Evolutionary conservation across 441 rosid species (phyloP), one percentile per base, ranked within the genome.

Genomic region (Erysimum cheiri): DNA sequence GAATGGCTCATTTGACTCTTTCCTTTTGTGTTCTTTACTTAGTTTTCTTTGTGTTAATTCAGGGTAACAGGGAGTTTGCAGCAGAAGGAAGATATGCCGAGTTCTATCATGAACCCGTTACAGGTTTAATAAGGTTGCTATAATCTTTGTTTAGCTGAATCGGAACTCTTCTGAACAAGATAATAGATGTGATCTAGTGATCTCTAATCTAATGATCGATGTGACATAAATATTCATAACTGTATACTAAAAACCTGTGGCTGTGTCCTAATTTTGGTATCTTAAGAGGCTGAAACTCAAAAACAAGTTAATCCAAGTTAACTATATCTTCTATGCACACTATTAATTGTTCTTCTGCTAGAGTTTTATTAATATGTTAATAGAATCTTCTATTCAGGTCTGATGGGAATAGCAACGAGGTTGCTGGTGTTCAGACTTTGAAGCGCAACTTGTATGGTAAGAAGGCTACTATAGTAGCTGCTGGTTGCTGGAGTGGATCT

Each of bases 401-500:
- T 77, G 76, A 70, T 64, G 77, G 76, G 76, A 9, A 19, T 60
- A 36, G 64, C 32, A 81, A 87, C 52, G 85, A 85, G 77, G 84
- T 86, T 67, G 74, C 78, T 78, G 95, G 83, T 74, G 85, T 93
- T 58, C 80, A 60, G 80, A 93, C 97, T 61, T 84, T 79, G 57
- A 87, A 80, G 70, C 83, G 77, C 56, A 77, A 79, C 61, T 69
- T 93, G 83, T 78, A 80, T 67, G 65, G 88, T 76, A 84, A 83
- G 75, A 91, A 85, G 83, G 96, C 90, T 26, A 62, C 89, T 72
- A 69, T 93, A 36, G 76, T 93, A 74, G 96, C 98, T 40, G 87
- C 98, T 73, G 98, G 97, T 83, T 84, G 88, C 84, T 93, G 97
- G 98, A 91, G 88, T 82, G 92, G 95, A 12, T 79, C 91, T 80